Evolutionary conservation across 2,329 filamentous ascomycete genomes (phyloP), one percentile per base, ranked within the genome.

Genomic region (Talaromyces verruculosus): DNA sequence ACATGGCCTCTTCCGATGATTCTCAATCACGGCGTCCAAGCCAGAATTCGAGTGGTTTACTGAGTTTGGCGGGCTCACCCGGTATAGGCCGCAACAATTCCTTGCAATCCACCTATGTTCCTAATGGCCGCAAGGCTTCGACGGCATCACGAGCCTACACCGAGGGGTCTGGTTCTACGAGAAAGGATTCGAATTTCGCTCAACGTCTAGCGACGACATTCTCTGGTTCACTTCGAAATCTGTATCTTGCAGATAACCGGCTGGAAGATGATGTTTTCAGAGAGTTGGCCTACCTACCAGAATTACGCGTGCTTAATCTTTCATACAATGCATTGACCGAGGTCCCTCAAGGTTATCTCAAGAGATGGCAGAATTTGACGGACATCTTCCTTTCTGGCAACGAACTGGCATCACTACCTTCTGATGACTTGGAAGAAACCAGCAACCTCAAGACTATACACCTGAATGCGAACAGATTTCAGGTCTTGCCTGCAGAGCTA

Each of bases 401-500:
- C 72, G 93, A 97, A 72, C 82, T 99, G 64, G 96, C 93, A 0
- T 94, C 90, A 15, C 81, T 99, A 45, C 95, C 95, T 2, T 92
- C 93, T 0, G 95, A 99, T 78, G 95, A 99, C 72, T 83, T 99
- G 55, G 94, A 97, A 78, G 92, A 97, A 74, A 89, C 91, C 67
- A 93, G 91, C 73, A 87, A 92, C 61, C 84, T 99, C 45, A 93
- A 95, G 76, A 88, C 96, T 4, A 85, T 99, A 6, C 93, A 98
- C 76, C 91, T 99, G 80, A 99, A 99, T 80, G 91, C 90, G 75
- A 99, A 99, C 81, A 95, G 96, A 75, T 99, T 99, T 76, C 96
- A 96, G 71, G 96, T 96, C 39, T 84, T 99, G 22, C 95, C 95
- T 1, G 95, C 95, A 8, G 95, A 99, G 75, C 89, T 99, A 59